Conservation (phyloP, 345 rosid species). For the Isatis tinctoria region DNA sequence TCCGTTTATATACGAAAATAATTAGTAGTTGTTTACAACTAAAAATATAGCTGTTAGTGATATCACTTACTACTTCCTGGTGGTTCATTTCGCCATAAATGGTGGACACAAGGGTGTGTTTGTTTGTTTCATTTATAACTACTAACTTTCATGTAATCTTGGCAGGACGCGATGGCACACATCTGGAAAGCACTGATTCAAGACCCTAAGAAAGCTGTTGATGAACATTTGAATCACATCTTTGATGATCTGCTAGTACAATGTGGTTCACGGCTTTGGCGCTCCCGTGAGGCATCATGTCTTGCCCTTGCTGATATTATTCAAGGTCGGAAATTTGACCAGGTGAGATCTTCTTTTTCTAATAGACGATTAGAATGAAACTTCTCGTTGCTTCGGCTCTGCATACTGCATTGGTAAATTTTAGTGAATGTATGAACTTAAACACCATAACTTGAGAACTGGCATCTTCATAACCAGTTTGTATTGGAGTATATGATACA, state of each 20-base stretch:
- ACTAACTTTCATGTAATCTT: slow-evolving; percentile 19
- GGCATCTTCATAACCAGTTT: background rate
- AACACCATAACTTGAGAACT: background rate
- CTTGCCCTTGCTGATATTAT: slow-evolving; percentile 91
- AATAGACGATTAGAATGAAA: background rate
- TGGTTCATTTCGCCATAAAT: slow-evolving; percentile 1
- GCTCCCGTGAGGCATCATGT: slow-evolving; percentile 95
- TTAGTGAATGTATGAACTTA: background rate
- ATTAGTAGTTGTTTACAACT: background rate
- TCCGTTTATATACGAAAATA: background rate
- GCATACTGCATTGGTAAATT: background rate
- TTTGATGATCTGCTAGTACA: slow-evolving; percentile 75
- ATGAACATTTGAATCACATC: slow-evolving; percentile 77
- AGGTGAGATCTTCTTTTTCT: slow-evolving; percentile 47
- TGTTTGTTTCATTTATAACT: slow-evolving; percentile 15
- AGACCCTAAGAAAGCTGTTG: slow-evolving; percentile 77
- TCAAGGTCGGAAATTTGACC: slow-evolving; percentile 86
- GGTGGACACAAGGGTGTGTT: background rate
- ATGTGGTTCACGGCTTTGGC: slow-evolving; percentile 94
- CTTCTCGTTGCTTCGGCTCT: background rate
- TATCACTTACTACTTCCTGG: background rate
- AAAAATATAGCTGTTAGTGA: background rate
- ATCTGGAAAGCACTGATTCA: slow-evolving; percentile 92
- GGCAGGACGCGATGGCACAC: slow-evolving; percentile 92
- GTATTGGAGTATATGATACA: slow-evolving; percentile 1